phyloP scores from a whole-genome alignment of 352 stramenopile species.

The Phytophthora ramorum region DNA sequence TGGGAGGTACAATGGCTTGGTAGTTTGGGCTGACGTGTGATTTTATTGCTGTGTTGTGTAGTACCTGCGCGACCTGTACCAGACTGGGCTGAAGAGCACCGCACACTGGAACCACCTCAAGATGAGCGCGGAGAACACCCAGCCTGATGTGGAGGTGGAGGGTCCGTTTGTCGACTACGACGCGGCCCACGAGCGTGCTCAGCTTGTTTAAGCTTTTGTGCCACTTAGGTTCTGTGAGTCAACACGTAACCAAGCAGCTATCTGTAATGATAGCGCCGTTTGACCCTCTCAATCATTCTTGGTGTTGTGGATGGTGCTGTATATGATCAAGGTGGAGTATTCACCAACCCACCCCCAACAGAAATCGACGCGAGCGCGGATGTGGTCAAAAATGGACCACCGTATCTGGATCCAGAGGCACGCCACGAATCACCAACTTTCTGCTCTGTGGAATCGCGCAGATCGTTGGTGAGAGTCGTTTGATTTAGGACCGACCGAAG shows the following conservation, averaged over 20 bases:
- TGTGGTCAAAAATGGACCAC: background rate
- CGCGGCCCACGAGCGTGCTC: constrained; percentile 35
- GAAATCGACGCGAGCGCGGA: too few relatives aligned
- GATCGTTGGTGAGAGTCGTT: too few relatives aligned
- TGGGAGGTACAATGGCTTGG: background rate
- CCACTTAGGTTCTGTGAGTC: background rate
- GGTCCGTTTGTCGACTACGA: constrained; percentile 49
- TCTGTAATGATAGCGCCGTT: background rate
- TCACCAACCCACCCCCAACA: too few relatives aligned
- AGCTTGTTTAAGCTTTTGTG: constrained; percentile 3
- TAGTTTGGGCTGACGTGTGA: background rate
- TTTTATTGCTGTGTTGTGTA: constrained; percentile 13
- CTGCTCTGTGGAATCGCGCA: too few relatives aligned
- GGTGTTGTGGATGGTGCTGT: background rate
- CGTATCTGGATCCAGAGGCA: too few relatives aligned
- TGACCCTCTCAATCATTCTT: background rate
- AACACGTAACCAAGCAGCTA: background rate
- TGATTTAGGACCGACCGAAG: too few relatives aligned
- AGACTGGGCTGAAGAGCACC: constrained; percentile 71
- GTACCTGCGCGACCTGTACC: constrained; percentile 79
- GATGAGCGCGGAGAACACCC: constrained; percentile 82
- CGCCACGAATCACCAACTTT: too few relatives aligned
- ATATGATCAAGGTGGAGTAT: background rate
- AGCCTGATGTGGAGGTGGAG: constrained; percentile 71
- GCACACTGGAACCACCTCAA: constrained; percentile 92